Evolutionary conservation across 192 early-diverging fungal species (phyloP).

Genomic region (Rhizophagus sp.): DNA sequence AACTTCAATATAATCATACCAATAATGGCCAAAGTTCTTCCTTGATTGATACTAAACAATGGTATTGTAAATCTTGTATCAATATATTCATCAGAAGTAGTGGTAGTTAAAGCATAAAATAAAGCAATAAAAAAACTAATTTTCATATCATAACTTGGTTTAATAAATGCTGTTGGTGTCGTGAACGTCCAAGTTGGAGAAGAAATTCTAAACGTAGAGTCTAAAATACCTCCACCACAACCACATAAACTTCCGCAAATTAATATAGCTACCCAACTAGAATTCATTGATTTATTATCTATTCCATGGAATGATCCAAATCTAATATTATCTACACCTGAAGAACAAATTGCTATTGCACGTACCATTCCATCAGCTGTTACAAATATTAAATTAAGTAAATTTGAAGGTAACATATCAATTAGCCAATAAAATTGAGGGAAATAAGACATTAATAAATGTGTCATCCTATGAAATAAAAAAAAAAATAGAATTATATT

Average conservation of each 20-base stretch:
- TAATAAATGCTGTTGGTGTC: background rate
- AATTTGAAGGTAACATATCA: background rate
- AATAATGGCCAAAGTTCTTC: conserved; percentile 5
- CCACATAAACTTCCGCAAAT: conserved; percentile 23
- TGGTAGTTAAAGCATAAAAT: conserved; percentile 7
- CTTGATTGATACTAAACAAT: conserved; percentile 1
- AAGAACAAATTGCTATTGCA: conserved; percentile 4
- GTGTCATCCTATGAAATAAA: background rate
- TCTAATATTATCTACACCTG: background rate
- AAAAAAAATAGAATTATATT: background rate
- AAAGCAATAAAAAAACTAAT: conserved; percentile 7
- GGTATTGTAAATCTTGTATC: background rate
- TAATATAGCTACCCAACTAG: conserved; percentile 24
- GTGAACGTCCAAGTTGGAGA: conserved; percentile 12
- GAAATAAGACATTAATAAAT: conserved; percentile 3
- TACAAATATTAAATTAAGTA: conserved; percentile 12
- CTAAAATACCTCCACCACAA: conserved; percentile 3
- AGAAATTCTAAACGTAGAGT: background rate
- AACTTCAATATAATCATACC: background rate
- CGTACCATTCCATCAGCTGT: background rate
- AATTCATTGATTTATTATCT: conserved; percentile 2
- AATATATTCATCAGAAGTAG: background rate
- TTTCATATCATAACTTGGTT: conserved; percentile 27
- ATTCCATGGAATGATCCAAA: background rate
- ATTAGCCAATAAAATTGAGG: background rate